phyloP scores from a whole-genome alignment of 1,284 basidiomycete genomes.

The Fistulinella cinereoalba region DNA sequence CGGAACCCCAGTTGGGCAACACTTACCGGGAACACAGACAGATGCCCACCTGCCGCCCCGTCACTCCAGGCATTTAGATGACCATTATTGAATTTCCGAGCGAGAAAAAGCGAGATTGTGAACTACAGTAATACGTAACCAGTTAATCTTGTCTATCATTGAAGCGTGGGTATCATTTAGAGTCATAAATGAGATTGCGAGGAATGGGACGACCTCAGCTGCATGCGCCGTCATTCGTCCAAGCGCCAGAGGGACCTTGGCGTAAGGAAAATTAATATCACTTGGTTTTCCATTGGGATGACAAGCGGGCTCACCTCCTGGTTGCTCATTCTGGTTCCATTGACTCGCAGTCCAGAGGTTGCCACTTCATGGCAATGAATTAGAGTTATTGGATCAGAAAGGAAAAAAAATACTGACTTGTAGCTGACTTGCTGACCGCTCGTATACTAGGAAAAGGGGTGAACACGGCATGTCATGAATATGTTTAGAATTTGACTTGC shows the following conservation, averaged over 20 bases:
- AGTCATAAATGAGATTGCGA: neutral
- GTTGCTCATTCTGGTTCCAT: constrained; percentile 20
- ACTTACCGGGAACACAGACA: too few relatives aligned
- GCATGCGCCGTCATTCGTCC: constrained; percentile 17
- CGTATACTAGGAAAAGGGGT: constrained; percentile 12
- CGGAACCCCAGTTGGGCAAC: too few relatives aligned
- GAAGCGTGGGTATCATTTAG: neutral
- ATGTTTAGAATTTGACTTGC: constrained; percentile 11
- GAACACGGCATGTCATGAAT: neutral
- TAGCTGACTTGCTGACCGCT: constrained; percentile 20
- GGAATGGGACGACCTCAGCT: neutral
- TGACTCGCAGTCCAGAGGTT: constrained; percentile 20
- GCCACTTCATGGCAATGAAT: constrained; percentile 17
- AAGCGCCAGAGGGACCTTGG: constrained; percentile 16
- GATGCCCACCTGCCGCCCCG: too few relatives aligned
- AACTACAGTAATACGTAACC: too few relatives aligned
- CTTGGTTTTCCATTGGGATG: neutral
- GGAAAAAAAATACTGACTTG: constrained; percentile 9
- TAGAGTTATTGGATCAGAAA: neutral
- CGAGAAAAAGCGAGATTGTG: too few relatives aligned
- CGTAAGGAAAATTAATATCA: neutral
- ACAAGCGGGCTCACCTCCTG: constrained; percentile 15
- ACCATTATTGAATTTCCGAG: neutral
- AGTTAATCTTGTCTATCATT: neutral
- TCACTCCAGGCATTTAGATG: too few relatives aligned